Percentiles rank a stretch among this genome's conserved stretches.
Evolutionary conservation across 352 stramenopile species (phyloP).

Genomic region (Phytophthora constricta): DNA sequence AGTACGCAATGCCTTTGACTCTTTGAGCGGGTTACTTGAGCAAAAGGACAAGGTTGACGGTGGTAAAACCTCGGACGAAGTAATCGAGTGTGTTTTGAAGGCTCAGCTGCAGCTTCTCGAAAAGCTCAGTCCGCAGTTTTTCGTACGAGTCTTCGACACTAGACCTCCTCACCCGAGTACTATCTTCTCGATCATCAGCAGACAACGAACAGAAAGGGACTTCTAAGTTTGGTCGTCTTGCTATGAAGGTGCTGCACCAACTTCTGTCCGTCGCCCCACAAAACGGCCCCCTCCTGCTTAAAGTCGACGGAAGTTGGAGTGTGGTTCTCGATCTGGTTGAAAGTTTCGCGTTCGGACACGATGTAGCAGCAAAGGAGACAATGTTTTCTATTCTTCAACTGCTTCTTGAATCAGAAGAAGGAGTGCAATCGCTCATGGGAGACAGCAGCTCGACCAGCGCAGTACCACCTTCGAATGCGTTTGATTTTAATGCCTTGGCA

Average conservation of each 20-base stretch:
- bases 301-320: conserved; percentile 56
- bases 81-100: conserved; percentile 75
- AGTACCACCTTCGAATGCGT: conserved; percentile 28
- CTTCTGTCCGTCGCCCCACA: conserved; percentile 52
- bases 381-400: conserved; percentile 64
- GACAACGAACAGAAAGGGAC: conserved; percentile 2
- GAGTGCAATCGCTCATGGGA: conserved; percentile 48
- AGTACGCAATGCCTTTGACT: conserved; percentile 68
- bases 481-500: conserved; percentile 44
- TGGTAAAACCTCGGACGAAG: conserved; percentile 66
- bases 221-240: conserved; percentile 33
- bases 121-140: no score
- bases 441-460: conserved; percentile 4
- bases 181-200: conserved; percentile 33
- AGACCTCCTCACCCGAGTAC: conserved; percentile 51
- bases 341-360: conserved; percentile 44
- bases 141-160: conserved; percentile 77
- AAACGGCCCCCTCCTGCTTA: conserved; percentile 53
- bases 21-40: conserved; percentile 56
- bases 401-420: conserved; percentile 57
- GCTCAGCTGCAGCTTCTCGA: no score
- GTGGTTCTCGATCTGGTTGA: conserved; percentile 56
- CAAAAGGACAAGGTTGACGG: conserved; percentile 57
- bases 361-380: conserved; percentile 52
- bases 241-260: conserved; percentile 48